Conservation (phyloP, 768 basidiomycete species). For the Daedaleopsis sinensis region DNA sequence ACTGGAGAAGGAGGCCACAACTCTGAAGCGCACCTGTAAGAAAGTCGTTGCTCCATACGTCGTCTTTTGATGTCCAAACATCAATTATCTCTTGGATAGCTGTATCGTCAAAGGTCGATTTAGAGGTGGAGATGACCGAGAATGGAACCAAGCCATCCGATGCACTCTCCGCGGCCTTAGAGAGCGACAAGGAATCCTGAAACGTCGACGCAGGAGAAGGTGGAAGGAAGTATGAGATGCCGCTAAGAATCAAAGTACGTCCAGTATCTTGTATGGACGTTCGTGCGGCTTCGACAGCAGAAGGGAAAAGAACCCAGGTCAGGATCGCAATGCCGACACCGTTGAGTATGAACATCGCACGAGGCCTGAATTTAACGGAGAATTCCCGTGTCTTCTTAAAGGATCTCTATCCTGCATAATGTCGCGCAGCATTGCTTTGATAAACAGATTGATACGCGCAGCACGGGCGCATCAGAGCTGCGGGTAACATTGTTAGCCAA, state of each 20-base stretch:
- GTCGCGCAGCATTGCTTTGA: background rate
- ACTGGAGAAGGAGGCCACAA: background rate
- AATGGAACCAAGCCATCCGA: conserved; percentile 23
- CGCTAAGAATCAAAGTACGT: conserved; percentile 17
- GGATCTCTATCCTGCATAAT: no score
- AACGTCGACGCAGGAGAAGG: conserved; percentile 20
- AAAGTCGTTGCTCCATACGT: conserved; percentile 30
- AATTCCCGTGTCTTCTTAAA: background rate
- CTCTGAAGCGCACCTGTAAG: conserved; percentile 24
- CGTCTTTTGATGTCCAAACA: conserved; percentile 21
- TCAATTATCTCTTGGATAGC: conserved; percentile 18
- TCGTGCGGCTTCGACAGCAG: background rate
- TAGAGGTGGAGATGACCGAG: conserved; percentile 27
- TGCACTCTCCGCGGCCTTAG: background rate
- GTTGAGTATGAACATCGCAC: background rate
- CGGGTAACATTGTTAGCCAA: no score
- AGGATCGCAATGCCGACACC: background rate
- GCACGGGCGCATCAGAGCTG: background rate
- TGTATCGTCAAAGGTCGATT: conserved; percentile 14
- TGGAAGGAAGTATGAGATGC: conserved; percentile 24
- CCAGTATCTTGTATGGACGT: conserved; percentile 17
- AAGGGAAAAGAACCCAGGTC: background rate
- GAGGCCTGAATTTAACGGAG: no score
- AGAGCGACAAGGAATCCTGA: background rate
- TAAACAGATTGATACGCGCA: background rate